Evolutionary conservation across 2,329 filamentous ascomycete species (phyloP).

Genomic region (Parascedosporium putredinis): DNA sequence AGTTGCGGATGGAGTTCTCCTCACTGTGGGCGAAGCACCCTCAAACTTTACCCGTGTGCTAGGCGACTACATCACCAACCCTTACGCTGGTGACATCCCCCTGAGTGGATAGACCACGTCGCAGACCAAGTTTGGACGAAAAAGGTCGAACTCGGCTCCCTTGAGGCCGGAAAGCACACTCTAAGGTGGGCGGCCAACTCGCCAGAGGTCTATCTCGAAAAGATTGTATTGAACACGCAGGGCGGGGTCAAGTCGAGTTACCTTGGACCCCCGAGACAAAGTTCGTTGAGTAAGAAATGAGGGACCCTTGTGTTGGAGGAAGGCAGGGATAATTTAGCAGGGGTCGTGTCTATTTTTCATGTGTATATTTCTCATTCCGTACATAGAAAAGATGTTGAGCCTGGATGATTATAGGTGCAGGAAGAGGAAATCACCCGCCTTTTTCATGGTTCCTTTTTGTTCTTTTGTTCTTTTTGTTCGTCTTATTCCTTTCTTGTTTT

Average conservation of each 20-base stretch:
- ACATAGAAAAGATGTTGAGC: too few relatives aligned
- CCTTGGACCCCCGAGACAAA: conserved; percentile 20
- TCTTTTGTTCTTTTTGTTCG: too few relatives aligned
- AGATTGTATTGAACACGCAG: conserved; percentile 19
- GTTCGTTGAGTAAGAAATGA: background rate
- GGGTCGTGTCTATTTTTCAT: too few relatives aligned
- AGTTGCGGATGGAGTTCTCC: conserved; percentile 17
- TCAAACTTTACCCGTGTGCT: conserved; percentile 14
- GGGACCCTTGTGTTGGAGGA: background rate
- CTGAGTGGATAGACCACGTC: conserved; percentile 18
- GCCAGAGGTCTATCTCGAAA: conserved; percentile 22
- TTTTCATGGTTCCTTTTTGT: too few relatives aligned
- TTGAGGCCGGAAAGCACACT: conserved; percentile 16
- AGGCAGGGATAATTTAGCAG: too few relatives aligned
- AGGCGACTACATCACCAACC: conserved; percentile 11
- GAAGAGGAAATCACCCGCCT: too few relatives aligned
- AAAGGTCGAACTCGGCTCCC: conserved; percentile 14
- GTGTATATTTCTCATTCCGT: too few relatives aligned
- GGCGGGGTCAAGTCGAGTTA: conserved; percentile 19
- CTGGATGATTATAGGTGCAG: too few relatives aligned
- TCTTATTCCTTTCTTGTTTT: too few relatives aligned
- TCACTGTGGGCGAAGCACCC: conserved; percentile 16
- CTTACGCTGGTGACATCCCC: conserved; percentile 14
- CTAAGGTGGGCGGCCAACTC: conserved; percentile 19
- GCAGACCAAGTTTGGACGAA: conserved; percentile 17